Evolutionary conservation across 208 protist species (phyloP), one percentile per base, ranked within the genome.

Genomic region (Crithidia thermophila): DNA sequence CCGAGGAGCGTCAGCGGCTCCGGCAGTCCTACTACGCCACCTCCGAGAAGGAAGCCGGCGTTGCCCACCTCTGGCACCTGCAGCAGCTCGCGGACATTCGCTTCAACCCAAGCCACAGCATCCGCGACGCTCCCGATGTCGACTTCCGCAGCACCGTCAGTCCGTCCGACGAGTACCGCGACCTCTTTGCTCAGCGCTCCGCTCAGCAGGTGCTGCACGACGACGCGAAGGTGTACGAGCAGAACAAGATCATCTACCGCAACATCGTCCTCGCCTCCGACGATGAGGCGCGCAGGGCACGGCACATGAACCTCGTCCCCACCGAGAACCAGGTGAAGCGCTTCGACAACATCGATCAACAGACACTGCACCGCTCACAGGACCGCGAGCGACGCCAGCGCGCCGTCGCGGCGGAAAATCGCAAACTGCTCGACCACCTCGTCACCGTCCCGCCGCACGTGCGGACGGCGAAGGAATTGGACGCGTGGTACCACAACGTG

Each of bases 61-160:
- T 93, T 16, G 51, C 61, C 10, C 87, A 93, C 65, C 60, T 93
- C 39, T 89, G 84, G 81, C 87, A 93, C 62, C 51, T 85, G 57
- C 74, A 90, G 51, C 75, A 67, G 2, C 68, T 93, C 11, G 87
- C 87, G 2, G 60, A 65, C 9, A 68, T 79, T 3, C 80, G 81
- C 11, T 68, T 93, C 13, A 66, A 58, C 13, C 53, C 75, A 2
- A 66, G 47, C 16, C 67, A 77, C 47, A 81, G 78, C 9, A 87
- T 88, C 23, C 68, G 76, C 16, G 82, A 82, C 66, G 68, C 43
- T 6, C 77, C 78, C 2, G 78, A 81, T 0, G 79, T 88, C 0
- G 78, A 93, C 61, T 90, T 93, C 37, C 73, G 57, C 2, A 58
- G 81, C 23, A 69, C 73, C 10, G 55, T 57, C 20, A 23, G 57